Conservation (phyloP, 75 land plant species). For the Pinus albicaulis region DNA sequence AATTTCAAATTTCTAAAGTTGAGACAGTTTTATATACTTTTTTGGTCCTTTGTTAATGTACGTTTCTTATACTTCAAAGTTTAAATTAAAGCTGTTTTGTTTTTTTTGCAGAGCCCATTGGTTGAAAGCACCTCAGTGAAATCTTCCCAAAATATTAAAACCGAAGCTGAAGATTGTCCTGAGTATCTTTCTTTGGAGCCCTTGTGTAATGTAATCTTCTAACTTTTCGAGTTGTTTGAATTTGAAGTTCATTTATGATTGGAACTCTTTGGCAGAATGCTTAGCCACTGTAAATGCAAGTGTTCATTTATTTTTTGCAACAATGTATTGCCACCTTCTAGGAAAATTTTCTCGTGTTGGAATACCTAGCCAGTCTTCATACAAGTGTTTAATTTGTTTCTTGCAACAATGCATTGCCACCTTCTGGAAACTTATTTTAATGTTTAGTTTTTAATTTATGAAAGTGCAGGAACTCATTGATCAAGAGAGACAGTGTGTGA, state of each 20-base stretch:
- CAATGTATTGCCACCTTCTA: neutral
- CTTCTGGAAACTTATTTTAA: neutral
- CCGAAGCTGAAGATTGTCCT: slow-evolving; percentile 1
- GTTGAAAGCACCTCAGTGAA: neutral
- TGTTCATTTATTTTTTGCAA: neutral
- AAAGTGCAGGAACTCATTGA: neutral
- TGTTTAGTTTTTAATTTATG: neutral
- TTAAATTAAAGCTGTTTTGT: no score
- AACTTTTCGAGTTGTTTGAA: neutral
- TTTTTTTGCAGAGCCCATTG: neutral
- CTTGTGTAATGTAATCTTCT: neutral
- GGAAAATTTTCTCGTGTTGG: neutral
- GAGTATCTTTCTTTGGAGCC: neutral
- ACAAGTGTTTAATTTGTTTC: neutral
- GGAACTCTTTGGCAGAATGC: neutral
- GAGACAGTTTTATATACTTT: no score
- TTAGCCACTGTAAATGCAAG: neutral
- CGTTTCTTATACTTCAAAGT: no score
- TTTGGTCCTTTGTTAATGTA: no score
- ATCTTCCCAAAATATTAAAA: neutral
- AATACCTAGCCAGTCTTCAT: neutral
- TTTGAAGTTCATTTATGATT: neutral
- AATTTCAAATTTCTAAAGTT: neutral
- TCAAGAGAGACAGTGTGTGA: neutral
- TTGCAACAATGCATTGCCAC: neutral